Conservation (phyloP, 2,329 filamentous ascomycete species). For the Aspergillus latus region DNA sequence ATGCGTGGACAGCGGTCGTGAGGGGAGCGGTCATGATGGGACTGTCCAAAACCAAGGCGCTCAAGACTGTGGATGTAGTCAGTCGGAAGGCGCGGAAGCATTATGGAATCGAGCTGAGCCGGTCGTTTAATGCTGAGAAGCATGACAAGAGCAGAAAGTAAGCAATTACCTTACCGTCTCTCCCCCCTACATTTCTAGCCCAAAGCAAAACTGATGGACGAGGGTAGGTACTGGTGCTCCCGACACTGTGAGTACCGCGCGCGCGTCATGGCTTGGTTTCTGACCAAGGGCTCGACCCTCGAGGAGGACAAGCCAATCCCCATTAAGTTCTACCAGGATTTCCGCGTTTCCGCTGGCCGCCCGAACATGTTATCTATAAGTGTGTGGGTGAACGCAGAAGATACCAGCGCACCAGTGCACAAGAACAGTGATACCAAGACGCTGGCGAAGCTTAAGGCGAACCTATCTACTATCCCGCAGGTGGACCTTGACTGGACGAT, state of each 20-base stretch:
- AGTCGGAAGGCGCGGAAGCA: conserved; percentile 25
- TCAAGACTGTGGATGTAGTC: conserved; percentile 14
- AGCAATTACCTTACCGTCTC: background rate
- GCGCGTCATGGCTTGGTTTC: conserved; percentile 7
- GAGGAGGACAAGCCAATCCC: conserved; percentile 11
- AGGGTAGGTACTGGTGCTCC: conserved; percentile 5
- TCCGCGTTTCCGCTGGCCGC: background rate
- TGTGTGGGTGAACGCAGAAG: conserved; percentile 3
- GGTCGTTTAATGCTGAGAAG: background rate
- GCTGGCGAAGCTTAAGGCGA: conserved; percentile 9
- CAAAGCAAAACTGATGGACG: background rate
- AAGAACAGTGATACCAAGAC: background rate
- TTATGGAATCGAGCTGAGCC: conserved; percentile 19
- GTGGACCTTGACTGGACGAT: conserved; percentile 6
- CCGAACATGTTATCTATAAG: conserved; percentile 1
- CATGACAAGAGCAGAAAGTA: conserved; percentile 22
- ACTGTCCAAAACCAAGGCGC: conserved; percentile 11
- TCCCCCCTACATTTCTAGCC: background rate
- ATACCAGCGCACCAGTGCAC: conserved; percentile 1
- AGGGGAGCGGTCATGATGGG: conserved; percentile 23
- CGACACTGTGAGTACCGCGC: background rate
- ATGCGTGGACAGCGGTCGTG: conserved; percentile 32
- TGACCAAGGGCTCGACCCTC: background rate
- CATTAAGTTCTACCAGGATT: conserved; percentile 8
- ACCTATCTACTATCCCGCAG: conserved; percentile 5